Conservation (phyloP, 139 green algal species). For the Desmodesmus armatus region DNA sequence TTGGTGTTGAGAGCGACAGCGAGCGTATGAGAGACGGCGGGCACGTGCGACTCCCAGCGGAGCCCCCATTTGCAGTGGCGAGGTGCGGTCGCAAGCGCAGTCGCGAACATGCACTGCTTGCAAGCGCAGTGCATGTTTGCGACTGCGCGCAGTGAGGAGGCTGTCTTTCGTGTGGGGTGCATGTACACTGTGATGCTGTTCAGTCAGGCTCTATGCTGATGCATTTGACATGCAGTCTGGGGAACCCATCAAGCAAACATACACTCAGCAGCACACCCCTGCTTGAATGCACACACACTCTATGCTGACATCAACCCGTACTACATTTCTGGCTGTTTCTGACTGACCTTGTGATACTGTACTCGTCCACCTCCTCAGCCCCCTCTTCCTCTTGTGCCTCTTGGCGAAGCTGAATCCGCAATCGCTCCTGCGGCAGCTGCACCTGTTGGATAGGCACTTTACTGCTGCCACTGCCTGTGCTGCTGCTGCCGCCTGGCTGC, state of each 20-base stretch:
- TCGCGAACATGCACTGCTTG: too few species aligned
- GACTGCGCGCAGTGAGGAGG: too few species aligned
- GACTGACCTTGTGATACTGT: constrained; percentile 16
- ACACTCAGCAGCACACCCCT: not conserved
- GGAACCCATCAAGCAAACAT: too few species aligned
- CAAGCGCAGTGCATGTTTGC: too few species aligned
- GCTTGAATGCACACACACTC: not conserved
- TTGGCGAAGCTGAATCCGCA: not conserved
- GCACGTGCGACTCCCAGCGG: too few species aligned
- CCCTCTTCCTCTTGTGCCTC: not conserved
- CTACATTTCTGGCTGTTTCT: not conserved
- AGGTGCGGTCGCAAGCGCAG: too few species aligned
- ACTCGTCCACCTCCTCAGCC: not conserved
- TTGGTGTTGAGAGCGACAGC: not conserved
- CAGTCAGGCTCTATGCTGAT: not conserved
- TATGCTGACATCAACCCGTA: not conserved
- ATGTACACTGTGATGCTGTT: not conserved
- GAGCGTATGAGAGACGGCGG: too few species aligned
- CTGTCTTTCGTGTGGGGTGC: too few species aligned
- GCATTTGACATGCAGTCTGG: not conserved
- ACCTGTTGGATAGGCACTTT: not conserved
- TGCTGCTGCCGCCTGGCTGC: constrained; percentile 4
- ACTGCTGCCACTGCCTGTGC: not conserved
- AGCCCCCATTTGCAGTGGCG: too few species aligned
- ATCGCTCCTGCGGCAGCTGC: not conserved